Base-by-base conservation (phyloP, 2,329 filamentous ascomycete genomes). In the Pseudocercospora macadamiae region DNA sequence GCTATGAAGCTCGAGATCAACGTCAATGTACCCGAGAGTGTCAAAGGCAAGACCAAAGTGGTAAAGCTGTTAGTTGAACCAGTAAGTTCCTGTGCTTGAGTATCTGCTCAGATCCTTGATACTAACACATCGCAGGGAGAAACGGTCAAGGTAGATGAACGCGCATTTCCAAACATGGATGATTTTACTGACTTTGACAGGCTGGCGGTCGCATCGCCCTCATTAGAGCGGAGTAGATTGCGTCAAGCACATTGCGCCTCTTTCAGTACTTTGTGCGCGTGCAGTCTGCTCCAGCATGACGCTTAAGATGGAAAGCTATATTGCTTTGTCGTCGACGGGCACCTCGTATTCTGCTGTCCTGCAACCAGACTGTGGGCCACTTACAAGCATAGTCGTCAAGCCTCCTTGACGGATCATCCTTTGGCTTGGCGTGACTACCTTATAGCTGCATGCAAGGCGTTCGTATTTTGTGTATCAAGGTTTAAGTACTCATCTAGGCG, bases 1-100 rank as follows among this genome's bases (percentile, higher is more conserved):
- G 77, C 77, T 1, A 79, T 78, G 77, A 79, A 79, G 64, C 66
- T 79, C 8, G 77, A 79, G 57, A 79, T 79, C 62, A 73, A 75
- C n/a, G 76, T 79, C 30, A 74, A 76, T 53, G 69, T 69, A 3
- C 74, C 75, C 0, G 71, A 75, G 2, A 70, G 71, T 49, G 51
- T 58, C 14, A 47, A 48, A 12, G 59, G 55, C 9, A 62, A 66
- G 5, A 60, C 72, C 3, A 73, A 61, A 39, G 68, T 78, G 0
- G 76, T 79, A 64, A 78, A 75, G 59, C 28, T 79, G 25, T 65
- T 79, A 7, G 75, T 79, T 1, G 71, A 74, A 60, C 75, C 76
- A 0, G 77, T 63, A 36, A 55, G 57, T 60, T 14, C 19, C 23
- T 23, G n/a, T 26, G 23, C 10, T 32, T 14, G 4, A 39, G 9